A percentile compares a stretch with the other conserved stretches of the same genome.
Conservation (phyloP, 805 yeast species). For the Lipomyces spencermartinsiae region DNA sequence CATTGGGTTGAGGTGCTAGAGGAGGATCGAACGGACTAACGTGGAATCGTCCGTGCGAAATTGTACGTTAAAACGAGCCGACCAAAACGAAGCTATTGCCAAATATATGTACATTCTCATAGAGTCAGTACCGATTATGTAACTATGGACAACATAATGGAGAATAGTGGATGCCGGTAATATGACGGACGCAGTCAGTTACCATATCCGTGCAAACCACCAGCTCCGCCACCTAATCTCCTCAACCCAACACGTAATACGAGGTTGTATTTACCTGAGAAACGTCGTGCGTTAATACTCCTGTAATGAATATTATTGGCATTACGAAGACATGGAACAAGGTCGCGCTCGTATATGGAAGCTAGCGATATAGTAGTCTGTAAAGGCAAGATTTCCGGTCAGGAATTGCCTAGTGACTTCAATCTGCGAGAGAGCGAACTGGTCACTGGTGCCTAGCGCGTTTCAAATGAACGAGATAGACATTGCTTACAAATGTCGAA, state of each 20-base stretch:
- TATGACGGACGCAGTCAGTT: slow-evolving; percentile 19
- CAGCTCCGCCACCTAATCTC: background rate
- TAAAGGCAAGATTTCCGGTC: slow-evolving; percentile 4
- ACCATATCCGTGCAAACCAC: background rate
- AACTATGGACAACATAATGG: slow-evolving; percentile 17
- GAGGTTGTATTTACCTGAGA: slow-evolving; percentile 27
- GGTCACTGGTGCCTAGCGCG: slow-evolving; percentile 11
- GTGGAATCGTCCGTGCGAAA: slow-evolving; percentile 25
- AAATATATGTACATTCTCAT: slow-evolving; percentile 14
- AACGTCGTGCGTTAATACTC: slow-evolving; percentile 18
- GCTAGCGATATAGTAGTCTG: slow-evolving; percentile 13
- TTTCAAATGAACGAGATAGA: background rate
- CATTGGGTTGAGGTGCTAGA: slow-evolving; percentile 26
- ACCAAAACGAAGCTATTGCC: slow-evolving; percentile 20
- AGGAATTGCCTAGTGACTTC: background rate
- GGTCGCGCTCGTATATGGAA: slow-evolving; percentile 25
- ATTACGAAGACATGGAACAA: slow-evolving; percentile 19
- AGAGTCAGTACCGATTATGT: slow-evolving; percentile 7
- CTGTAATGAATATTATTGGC: slow-evolving; percentile 16
- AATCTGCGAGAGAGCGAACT: slow-evolving; percentile 7
- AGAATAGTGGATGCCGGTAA: slow-evolving; percentile 25
- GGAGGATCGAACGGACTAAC: slow-evolving; percentile 13
- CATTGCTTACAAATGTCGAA: no score
- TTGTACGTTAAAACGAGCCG: slow-evolving; percentile 28
- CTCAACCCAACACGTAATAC: background rate